Base-by-base conservation (phyloP, 2,329 filamentous ascomycete genomes). In the Paraconiothyrium sp. region DNA sequence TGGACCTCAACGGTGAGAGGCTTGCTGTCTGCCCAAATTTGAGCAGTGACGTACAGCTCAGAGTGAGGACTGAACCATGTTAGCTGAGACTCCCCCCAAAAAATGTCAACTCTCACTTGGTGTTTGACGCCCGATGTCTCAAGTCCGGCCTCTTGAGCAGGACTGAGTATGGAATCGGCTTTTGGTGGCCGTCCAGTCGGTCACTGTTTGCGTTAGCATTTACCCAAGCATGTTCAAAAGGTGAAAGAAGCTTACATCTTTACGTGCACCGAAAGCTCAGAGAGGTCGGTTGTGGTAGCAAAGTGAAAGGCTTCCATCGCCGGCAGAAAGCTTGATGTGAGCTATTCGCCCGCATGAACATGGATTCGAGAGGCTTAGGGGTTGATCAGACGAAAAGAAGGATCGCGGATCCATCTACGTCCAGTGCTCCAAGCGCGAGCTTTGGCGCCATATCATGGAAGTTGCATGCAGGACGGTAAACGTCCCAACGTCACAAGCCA, bases 11-110 rank as follows among this genome's bases (percentile, higher is more conserved):
- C 92, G 0, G 94, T 96, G 68, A 99, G 82, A 39, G 94, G 93
- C 77, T 99, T 99, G 32, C 94, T 97, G 72, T 96, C 93, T 13
- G 94, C 92, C 91, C 94, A 99, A 72, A 98, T 86, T 79, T 98
- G 95, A 9, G 90, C 91, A 0, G 94, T 97, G 52, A 97, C 90
- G 75, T 94, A 97, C 51, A 99, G 89, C 77, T 99, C 95, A 30
- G 93, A 97, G 75, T 90, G 83, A 0, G 90, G 84, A 78, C 92
- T 93, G 65, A 41, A 10, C 10, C 24, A 13, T 5, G 39, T 55
- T 24, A 55, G 52, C 16, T n/a, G 32, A 34, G 27, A 5, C 34
- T n/a, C 14, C 8, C 2, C 4, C 4, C 6, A 13, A 27, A 32
- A 8, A n/a, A 7, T 47, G 27, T 20, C 44, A 34, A 20, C 37